These are phyloP conservation scores for Phytophthora tentaculata DNA, from an alignment of 352 stramenopile genomes.

Conservation along the genomic window DNA sequence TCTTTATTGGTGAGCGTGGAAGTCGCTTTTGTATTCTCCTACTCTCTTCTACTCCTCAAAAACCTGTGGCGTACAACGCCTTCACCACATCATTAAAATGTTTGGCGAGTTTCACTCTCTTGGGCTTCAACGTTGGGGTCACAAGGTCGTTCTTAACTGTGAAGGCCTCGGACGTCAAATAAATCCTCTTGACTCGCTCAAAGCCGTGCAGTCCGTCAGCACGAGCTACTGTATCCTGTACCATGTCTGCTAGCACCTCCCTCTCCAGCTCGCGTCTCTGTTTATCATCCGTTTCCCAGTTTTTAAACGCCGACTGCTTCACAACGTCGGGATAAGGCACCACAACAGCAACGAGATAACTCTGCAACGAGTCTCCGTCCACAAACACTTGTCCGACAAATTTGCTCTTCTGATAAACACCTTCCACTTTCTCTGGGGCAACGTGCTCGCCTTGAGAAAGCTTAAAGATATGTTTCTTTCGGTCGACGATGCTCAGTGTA, in stretches of 20 bases:
- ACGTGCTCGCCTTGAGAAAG: conserved; percentile 95
- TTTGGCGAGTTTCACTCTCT: conserved; percentile 70
- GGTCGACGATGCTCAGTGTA: conserved; percentile 87
- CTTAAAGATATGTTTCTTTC: conserved; percentile 94
- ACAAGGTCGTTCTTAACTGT: conserved; percentile 90
- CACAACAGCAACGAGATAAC: conserved; percentile 91
- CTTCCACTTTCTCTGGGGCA: conserved; percentile 96
- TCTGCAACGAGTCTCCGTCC: conserved; percentile 94
- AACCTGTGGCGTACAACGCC: conserved; percentile 48
- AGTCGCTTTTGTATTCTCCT: too few relatives aligned
- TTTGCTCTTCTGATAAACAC: conserved; percentile 87
- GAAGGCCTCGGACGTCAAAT: conserved; percentile 87
- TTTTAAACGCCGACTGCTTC: conserved; percentile 5
- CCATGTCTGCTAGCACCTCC: conserved; percentile 40
- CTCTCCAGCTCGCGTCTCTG: conserved; percentile 30
- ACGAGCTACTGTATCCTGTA: conserved; percentile 42
- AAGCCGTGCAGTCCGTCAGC: conserved; percentile 84
- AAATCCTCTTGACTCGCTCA: conserved; percentile 91
- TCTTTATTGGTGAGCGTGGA: too few relatives aligned
- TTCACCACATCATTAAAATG: conserved; percentile 57
- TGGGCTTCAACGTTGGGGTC: conserved; percentile 97
- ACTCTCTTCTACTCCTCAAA: too few relatives aligned
- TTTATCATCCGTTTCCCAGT: conserved; percentile 15
- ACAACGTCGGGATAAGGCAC: conserved; percentile 90
- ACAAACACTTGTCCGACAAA: conserved; percentile 95